Evolutionary conservation across 2,329 filamentous ascomycete genomes (phyloP).

Genomic region (Xylaria hypoxylon): DNA sequence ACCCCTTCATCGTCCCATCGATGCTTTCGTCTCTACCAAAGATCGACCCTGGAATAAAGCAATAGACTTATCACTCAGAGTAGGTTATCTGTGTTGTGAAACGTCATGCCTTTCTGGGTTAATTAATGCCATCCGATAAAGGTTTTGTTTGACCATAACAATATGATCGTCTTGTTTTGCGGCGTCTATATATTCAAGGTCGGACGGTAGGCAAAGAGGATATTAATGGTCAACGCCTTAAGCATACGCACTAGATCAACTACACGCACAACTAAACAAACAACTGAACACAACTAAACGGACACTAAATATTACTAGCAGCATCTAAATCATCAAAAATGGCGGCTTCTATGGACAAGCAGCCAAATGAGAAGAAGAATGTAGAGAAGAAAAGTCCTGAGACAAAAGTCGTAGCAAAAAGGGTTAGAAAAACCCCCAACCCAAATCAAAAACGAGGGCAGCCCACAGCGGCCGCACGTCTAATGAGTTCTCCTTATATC

Average conservation of each 20-base stretch:
- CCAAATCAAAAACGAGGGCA: constrained; percentile 29
- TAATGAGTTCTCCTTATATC: constrained; percentile 39
- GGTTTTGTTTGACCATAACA: constrained; percentile 9
- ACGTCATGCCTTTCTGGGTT: constrained; percentile 5
- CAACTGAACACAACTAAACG: background rate
- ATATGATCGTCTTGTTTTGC: constrained; percentile 18
- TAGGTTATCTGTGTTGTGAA: background rate
- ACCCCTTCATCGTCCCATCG: constrained; percentile 13
- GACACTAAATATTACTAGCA: constrained; percentile 4
- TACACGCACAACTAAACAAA: constrained; percentile 2
- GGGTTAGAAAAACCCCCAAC: constrained; percentile 10
- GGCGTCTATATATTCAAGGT: constrained; percentile 15
- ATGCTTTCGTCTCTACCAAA: constrained; percentile 36
- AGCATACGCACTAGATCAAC: background rate
- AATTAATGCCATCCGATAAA: constrained; percentile 15
- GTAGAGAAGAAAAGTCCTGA: background rate
- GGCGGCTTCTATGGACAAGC: constrained; percentile 1
- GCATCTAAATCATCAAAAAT: constrained; percentile 21
- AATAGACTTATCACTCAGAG: background rate
- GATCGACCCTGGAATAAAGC: constrained; percentile 27
- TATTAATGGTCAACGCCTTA: background rate
- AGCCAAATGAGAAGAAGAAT: constrained; percentile 6
- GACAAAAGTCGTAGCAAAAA: constrained; percentile 1
- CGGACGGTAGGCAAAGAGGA: background rate
- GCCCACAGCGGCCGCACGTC: constrained; percentile 40